Evolutionary conservation across 345 rosid genomes (phyloP).

Genomic region (Lepidium didymum): DNA sequence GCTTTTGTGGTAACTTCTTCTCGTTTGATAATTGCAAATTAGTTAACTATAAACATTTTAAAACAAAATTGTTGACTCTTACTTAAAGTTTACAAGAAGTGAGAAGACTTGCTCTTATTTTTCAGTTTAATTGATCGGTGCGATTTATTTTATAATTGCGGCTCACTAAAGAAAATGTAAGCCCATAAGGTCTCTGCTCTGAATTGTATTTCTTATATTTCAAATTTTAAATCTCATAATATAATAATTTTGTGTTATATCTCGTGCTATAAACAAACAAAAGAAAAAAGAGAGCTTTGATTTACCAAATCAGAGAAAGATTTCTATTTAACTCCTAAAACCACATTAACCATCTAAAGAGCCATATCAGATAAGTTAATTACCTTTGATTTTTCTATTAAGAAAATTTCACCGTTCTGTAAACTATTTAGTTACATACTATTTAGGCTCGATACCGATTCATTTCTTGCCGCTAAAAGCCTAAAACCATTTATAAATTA

Average conservation of each 20-base stretch:
- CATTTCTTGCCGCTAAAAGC: neutral
- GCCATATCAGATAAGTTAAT: neutral
- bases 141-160: neutral
- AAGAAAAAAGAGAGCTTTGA: neutral
- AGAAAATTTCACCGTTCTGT: neutral
- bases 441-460: neutral
- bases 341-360: neutral
- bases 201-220: neutral
- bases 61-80: neutral
- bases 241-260: neutral
- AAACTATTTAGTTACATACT: neutral
- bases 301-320: no score
- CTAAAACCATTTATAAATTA: neutral
- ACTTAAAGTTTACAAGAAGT: neutral
- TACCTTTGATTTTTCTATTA: neutral
- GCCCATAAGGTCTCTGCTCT: neutral
- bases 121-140: neutral
- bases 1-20: constrained; percentile 17
- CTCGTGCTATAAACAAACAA: neutral
- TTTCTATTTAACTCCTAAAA: no score
- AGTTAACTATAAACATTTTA: constrained; percentile 1
- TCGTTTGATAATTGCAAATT: neutral
- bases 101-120: neutral
- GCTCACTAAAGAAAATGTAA: neutral
- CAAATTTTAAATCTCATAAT: neutral